Evolutionary conservation across 495 filamentous ascomycete species (phyloP), one percentile per base, ranked within the genome.

Genomic region (Neurospora pannonica): DNA sequence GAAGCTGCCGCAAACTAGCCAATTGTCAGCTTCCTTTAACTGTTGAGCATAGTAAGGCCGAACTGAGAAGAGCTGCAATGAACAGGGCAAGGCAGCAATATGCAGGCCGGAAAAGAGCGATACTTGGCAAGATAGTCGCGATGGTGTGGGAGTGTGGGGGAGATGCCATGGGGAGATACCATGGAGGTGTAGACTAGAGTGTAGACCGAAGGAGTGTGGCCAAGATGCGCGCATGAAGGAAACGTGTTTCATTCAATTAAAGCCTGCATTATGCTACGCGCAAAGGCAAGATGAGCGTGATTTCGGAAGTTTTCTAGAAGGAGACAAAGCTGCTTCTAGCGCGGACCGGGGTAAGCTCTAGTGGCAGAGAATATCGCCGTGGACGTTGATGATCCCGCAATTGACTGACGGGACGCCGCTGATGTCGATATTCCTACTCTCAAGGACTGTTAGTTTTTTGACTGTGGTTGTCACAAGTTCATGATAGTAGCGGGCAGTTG

Each of bases 241-340:
- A 83, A 82, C 81, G 79, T 75, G 82, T 85, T 85, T 84, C 80
- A 83, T 76, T 76, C 79, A 86, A 86, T 86, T 83, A 85, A 85
- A 86, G 80, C 78, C 71, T 74, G 79, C 80, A 77, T 85, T 86
- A 86, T 86, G 85, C 85, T 79, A 38, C 75, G 73, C 74, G 76
- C 48, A 75, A 72, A 75, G 73, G 48, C 72, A 78, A 82, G 77
- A 82, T 83, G 78, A 78, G 78, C 77, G 79, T 83, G 79, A 84
- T 80, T 78, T 83, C 79, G 79, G 78, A 19, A 67, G 28, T 19
- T 78, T 85, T 84, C 82, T 85, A 83, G 82, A 86, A 84, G 80
- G 76, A 75, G 78, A 79, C 75, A 80, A 78, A 77, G 28, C 79
- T 78, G 78, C 79, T 84, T 85, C 82, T 82, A 84, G 77, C 77